These are phyloP conservation scores for Metschnikowia corniflorae DNA, from an alignment of 805 yeast species.

Conservation along the genomic window DNA sequence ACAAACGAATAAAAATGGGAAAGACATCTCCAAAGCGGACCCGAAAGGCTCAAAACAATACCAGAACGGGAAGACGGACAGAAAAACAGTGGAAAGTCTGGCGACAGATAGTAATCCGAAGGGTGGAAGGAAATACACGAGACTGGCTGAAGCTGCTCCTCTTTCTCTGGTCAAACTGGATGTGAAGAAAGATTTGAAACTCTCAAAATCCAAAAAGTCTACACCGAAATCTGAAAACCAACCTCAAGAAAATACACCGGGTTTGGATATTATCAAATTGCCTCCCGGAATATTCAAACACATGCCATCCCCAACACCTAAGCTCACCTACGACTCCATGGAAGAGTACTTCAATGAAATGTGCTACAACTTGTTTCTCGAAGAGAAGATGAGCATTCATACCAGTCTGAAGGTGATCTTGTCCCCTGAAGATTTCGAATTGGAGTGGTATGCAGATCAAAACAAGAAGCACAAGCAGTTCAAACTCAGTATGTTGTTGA, in stretches of 20 bases:
- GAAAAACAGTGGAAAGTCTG: too few relatives aligned
- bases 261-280: constrained; percentile 4
- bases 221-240: not conserved
- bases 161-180: too few relatives aligned
- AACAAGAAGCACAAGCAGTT: constrained; percentile 39
- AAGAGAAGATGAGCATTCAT: constrained; percentile 44
- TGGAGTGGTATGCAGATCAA: constrained; percentile 51
- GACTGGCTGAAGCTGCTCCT: not conserved
- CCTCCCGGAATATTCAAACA: constrained; percentile 31
- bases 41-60: too few relatives aligned
- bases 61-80: too few relatives aligned
- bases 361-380: constrained; percentile 59
- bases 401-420: constrained; percentile 38
- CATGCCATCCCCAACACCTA: constrained; percentile 38
- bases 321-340: constrained; percentile 46
- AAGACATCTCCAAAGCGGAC: not conserved
- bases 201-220: not conserved
- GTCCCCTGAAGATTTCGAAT: constrained; percentile 39
- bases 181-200: too few relatives aligned
- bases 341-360: constrained; percentile 54
- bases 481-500: constrained; percentile 40
- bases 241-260: not conserved
- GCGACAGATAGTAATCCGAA: too few relatives aligned
- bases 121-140: too few relatives aligned
- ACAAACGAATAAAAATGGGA: not conserved